Percentiles rank a stretch among this genome's conserved stretches.
Evolutionary conservation across 1,139 yeast genomes (phyloP).

Genomic region (Saccharomyces hybrid): DNA sequence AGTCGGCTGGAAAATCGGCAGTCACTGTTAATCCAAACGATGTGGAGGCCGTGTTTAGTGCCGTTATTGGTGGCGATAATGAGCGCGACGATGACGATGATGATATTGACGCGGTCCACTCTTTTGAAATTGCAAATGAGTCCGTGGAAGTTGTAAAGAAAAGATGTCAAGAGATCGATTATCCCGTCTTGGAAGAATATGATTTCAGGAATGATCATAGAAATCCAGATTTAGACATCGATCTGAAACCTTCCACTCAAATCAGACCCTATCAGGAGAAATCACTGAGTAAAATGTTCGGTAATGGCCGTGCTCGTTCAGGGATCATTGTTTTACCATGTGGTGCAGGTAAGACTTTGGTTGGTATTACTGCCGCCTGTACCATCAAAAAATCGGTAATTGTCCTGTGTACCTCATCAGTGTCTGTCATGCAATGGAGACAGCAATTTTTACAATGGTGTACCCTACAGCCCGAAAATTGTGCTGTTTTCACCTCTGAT

Average conservation of each 20-base stretch:
- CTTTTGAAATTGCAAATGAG: conserved; percentile 83
- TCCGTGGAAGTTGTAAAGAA: conserved; percentile 92
- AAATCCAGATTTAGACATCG: conserved; percentile 89
- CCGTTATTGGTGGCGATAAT: conserved; percentile 67
- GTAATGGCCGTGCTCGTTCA: conserved; percentile 97
- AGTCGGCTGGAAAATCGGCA: no score
- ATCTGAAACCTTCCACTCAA: conserved; percentile 93
- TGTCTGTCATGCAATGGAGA: conserved; percentile 99
- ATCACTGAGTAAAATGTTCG: conserved; percentile 93
- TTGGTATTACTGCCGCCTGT: conserved; percentile 62
- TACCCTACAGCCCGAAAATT: conserved; percentile 93
- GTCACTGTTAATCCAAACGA: conserved; percentile 30
- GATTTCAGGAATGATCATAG: conserved; percentile 90
- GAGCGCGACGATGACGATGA: conserved; percentile 69
- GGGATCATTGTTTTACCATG: conserved; percentile 94
- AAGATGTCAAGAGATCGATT: conserved; percentile 93
- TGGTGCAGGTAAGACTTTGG: no score
- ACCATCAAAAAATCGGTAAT: conserved; percentile 92
- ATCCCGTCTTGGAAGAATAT: conserved; percentile 94
- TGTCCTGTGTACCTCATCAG: conserved; percentile 94
- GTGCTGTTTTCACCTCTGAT: conserved; percentile 96
- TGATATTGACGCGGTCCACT: conserved; percentile 87
- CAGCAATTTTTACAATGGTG: conserved; percentile 99
- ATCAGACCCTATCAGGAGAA: conserved; percentile 97
- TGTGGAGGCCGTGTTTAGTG: conserved; percentile 66